A percentile compares a stretch with the other conserved stretches of the same genome.
These are phyloP conservation scores for Vigna trinervia DNA, from an alignment of 306 rosid genomes.

Conservation along the genomic window DNA sequence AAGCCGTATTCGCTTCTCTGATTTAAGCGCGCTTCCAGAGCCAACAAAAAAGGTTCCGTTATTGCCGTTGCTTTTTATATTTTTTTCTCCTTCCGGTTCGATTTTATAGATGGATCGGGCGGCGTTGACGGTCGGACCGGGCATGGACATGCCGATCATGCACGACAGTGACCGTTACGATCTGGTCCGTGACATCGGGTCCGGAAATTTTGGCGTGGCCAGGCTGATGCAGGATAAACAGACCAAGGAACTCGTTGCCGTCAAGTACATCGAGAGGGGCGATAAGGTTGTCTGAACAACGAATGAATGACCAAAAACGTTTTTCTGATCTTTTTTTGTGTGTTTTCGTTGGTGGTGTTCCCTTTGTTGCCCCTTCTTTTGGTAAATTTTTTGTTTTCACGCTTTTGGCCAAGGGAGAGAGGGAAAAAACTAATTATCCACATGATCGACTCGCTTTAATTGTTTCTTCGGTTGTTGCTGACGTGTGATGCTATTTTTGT, in stretches of 20 bases:
- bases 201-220: conserved; percentile 94
- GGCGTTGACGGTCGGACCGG: conserved; percentile 73
- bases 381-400: conserved; percentile 36
- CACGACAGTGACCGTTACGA: conserved; percentile 98
- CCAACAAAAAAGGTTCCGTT: too few species aligned
- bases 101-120: conserved; percentile 71
- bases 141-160: conserved; percentile 95
- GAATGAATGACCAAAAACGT: not conserved
- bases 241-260: conserved; percentile 91
- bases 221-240: conserved; percentile 92
- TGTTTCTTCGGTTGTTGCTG: conserved; percentile 25
- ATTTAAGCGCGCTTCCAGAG: conserved; percentile 46
- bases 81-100: conserved; percentile 23
- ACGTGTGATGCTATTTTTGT: conserved; percentile 45
- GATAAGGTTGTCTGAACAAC: conserved; percentile 66
- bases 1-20: conserved; percentile 33
- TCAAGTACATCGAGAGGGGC: conserved; percentile 95
- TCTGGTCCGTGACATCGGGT: conserved; percentile 87
- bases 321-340: not conserved
- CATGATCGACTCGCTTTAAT: conserved; percentile 47
- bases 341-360: not conserved
- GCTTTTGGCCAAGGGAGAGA: not conserved
- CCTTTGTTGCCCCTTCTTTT: conserved; percentile 38
- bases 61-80: not conserved
- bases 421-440: not conserved